phyloP scores from a whole-genome alignment of 2,329 filamentous ascomycete genomes.

The Fusarium sp. region DNA sequence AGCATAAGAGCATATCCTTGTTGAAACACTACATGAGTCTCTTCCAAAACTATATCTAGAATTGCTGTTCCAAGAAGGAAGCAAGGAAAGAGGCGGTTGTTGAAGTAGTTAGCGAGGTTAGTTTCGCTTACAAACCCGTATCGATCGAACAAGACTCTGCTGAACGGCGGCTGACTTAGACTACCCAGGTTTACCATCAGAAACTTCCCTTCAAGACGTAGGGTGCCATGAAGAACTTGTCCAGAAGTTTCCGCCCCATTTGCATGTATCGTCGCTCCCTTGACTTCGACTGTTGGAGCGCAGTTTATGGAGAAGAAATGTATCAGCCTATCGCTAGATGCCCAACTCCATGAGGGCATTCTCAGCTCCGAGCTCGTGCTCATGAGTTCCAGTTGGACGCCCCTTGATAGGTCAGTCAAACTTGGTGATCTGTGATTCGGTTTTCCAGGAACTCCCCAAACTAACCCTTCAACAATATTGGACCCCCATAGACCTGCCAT shows the following conservation, averaged over 20 bases:
- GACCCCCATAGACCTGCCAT: neutral
- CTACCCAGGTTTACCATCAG: neutral
- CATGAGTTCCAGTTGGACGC: neutral
- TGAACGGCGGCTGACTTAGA: neutral
- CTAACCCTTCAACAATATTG: neutral
- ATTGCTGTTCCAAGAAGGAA: neutral
- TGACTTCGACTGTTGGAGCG: neutral
- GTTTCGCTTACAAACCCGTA: neutral
- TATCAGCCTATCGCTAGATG: neutral
- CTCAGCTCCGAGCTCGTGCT: neutral
- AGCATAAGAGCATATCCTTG: neutral
- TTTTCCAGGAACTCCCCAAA: neutral
- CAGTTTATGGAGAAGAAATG: neutral
- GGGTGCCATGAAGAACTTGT: neutral
- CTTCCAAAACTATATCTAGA: too few relatives aligned
- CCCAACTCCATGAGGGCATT: conserved; percentile 12
- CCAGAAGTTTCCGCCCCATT: neutral
- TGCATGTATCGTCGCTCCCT: neutral
- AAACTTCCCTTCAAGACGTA: neutral
- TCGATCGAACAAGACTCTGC: neutral
- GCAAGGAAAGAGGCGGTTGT: neutral
- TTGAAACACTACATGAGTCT: neutral
- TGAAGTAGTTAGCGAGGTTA: neutral
- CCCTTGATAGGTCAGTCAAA: neutral
- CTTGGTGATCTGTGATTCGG: neutral